Conservation (phyloP, 495 filamentous ascomycete genomes). For the Aspergillus saccharolyticus region DNA sequence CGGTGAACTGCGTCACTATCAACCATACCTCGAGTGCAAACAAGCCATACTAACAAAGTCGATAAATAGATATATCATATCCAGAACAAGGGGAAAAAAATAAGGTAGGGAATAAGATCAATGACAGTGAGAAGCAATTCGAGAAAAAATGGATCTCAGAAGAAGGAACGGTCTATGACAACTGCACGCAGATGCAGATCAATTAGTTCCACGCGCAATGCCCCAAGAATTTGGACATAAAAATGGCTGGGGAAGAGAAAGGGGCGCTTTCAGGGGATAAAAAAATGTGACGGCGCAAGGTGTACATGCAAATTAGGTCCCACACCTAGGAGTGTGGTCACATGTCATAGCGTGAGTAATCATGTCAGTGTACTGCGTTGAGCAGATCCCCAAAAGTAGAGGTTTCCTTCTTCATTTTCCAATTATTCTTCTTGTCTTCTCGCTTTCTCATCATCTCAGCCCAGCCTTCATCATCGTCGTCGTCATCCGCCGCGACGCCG, state of each 20-base stretch:
- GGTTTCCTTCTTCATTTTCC: slow-evolving; percentile 61
- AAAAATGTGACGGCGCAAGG: slow-evolving; percentile 14
- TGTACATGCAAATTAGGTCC: slow-evolving; percentile 3
- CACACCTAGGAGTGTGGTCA: background rate
- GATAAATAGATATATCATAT: background rate
- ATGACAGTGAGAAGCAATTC: background rate
- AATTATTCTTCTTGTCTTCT: slow-evolving; percentile 69
- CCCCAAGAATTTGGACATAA: background rate
- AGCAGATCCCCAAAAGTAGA: slow-evolving; percentile 40
- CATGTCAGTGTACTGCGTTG: slow-evolving; percentile 37
- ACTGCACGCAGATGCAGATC: background rate
- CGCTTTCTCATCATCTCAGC: slow-evolving; percentile 80
- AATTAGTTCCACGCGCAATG: background rate
- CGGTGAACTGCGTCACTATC: background rate
- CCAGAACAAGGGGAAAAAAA: slow-evolving; percentile 5
- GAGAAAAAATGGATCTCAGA: slow-evolving; percentile 3
- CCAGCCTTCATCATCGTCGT: slow-evolving; percentile 83
- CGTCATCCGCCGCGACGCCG: slow-evolving; percentile 43
- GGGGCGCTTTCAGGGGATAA: slow-evolving; percentile 8
- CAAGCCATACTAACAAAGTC: background rate
- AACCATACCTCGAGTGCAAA: background rate
- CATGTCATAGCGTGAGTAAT: background rate
- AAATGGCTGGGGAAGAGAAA: background rate
- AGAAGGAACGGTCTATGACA: slow-evolving; percentile 5
- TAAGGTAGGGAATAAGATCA: slow-evolving; percentile 6